Base-by-base conservation (phyloP, 345 rosid species). In the Murraya paniculata region DNA sequence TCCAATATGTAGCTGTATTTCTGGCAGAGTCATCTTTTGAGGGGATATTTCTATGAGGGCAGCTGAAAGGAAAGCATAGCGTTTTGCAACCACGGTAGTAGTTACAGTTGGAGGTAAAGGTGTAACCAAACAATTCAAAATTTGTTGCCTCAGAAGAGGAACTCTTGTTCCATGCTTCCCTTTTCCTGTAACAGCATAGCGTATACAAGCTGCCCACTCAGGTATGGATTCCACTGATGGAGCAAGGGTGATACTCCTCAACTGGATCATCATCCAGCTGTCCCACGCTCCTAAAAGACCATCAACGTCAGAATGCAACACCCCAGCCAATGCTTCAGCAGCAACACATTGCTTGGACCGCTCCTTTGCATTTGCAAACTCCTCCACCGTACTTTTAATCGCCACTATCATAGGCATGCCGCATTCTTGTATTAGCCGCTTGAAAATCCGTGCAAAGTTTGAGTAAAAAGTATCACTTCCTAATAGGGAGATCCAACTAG, bases 321-420 rank as follows among this genome's bases (percentile, higher is more conserved):
- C 75, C 68, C 99, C 99, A 67, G 98, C 99, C 36, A 96, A 90
- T 64, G 97, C 97, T 90, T 96, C 98, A 74, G 98, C 95, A 72
- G 98, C 99, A 86, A 94, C 99, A 78, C 99, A 96, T 84, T 96
- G 99, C 85, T 94, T 96, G 53, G 99, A 84, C 84, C 97, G 92
- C 90, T 96, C 99, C 84, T 90, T 94, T 72, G 98, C 94, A 74
- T 83, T 86, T 77, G 88, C 88, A 86, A 91, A 96, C 83, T 92
- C 98, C 87, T 90, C 94, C 83, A 96, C 74, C 66, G 97, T 76
- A 79, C 82, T 88, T 85, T 82, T 92, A 53, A 96, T 85, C 33
- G 97, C 91, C 71, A 80, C 75, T 72, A 96, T 82, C 83, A 92
- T 92, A 78, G 97, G 89, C 82, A 90, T 80, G 64, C 99, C 99